Evolutionary conservation across 78 protist genomes (phyloP), one percentile per base, ranked within the genome.

Genomic region (Planoprotostelium fungivorum): DNA sequence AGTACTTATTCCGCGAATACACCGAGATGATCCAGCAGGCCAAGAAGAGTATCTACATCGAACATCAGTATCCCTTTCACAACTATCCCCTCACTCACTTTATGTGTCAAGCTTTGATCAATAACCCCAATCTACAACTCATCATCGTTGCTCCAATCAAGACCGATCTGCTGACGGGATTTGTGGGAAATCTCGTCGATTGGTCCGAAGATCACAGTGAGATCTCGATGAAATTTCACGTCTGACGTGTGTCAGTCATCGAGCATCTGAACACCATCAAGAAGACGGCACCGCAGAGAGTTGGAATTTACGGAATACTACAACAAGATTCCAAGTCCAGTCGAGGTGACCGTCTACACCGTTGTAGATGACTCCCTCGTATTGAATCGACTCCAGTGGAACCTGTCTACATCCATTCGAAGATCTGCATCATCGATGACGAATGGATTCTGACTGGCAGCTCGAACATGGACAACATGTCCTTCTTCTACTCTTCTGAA

Each of bases 31-130:
- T 94, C 1, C 36, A 86, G 37, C 88, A 89, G 38, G 96, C 96
- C 37, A 91, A 94, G 34, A 90, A 94, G 29, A 90, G 83, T 38
- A 37, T 94, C 1, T 94, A 94, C 28, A 36, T 94, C 0, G 96
- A 94, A 73, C 96, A 94, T 90, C 96, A 94, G 63, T 94, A 92
- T 38, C 96, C 96, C 35, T 94, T 94, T 84, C 96, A 94, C 84
- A 92, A 94, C 86, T 89, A 90, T 39, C 88, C 94, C 0, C 38
- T 94, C 0, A 94, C 96, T 85, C 93, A 94, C 34, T 91, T 88
- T 31, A 89, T 94, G 94, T 94, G 96, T 34, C 92, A 90, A 37
- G 94, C 93, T 0, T 89, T 94, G 34, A 86, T 86, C 28, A 89
- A 89, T 0, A 94, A 94, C 86, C 96, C 94, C 29, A 88, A 94